These are phyloP conservation scores for Globisporangium nunn DNA, from an alignment of 352 stramenopile genomes.

Conservation along the genomic window DNA sequence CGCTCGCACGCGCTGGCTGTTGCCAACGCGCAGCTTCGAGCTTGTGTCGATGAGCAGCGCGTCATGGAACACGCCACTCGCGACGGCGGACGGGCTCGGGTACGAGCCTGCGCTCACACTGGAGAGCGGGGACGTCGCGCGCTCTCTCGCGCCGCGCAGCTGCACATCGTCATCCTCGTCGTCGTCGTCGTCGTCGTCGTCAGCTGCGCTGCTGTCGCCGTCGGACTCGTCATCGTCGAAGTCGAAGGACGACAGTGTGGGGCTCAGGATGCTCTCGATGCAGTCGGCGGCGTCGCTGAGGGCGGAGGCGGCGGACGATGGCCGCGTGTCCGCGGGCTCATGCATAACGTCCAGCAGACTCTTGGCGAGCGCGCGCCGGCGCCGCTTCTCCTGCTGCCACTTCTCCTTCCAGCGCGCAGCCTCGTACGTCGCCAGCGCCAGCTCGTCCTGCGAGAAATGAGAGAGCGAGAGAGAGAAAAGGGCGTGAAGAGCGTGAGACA, in stretches of 20 bases:
- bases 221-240: constrained; percentile 45
- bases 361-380: constrained; percentile 54
- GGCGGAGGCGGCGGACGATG: constrained; percentile 32
- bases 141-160: not conserved
- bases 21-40: constrained; percentile 23
- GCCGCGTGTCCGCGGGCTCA: constrained; percentile 24
- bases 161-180: not conserved
- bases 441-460: constrained; percentile 33
- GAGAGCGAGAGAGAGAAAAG: not conserved
- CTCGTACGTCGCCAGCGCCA: constrained; percentile 61
- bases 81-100: not conserved
- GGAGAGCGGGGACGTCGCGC: not conserved
- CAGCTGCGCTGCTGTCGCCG: constrained; percentile 1
- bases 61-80: not conserved
- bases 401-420: constrained; percentile 75
- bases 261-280: constrained; percentile 62
- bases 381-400: constrained; percentile 62
- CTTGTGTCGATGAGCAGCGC: constrained; percentile 19
- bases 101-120: constrained; percentile 6
- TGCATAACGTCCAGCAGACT: constrained; percentile 62
- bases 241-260: constrained; percentile 81
- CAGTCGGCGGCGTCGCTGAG: constrained; percentile 44
- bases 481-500: not conserved
- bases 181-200: not conserved
- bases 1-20: constrained; percentile 18